A percentile compares a stretch with the other conserved stretches of the same genome.
These are phyloP conservation scores for Coemansia sp. DNA, from an alignment of 192 early-diverging fungal species.

Conservation along the genomic window DNA sequence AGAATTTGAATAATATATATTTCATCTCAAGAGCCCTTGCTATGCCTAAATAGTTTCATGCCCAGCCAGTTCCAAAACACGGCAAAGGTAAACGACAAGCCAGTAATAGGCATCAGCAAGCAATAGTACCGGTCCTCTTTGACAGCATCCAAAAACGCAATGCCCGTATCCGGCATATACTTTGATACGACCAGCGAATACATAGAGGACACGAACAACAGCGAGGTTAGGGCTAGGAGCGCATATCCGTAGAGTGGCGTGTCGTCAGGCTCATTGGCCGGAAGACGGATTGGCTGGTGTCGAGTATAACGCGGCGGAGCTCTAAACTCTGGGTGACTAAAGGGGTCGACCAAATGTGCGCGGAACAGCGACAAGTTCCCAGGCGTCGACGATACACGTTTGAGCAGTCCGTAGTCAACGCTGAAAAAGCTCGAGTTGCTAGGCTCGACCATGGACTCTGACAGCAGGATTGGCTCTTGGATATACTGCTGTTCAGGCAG, in stretches of 20 bases:
- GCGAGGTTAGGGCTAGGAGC: conserved; percentile 62
- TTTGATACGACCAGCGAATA: conserved; percentile 71
- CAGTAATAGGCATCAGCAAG: conserved; percentile 78
- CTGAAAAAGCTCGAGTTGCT: conserved; percentile 18
- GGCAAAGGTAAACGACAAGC: conserved; percentile 73
- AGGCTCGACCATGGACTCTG: conserved; percentile 9
- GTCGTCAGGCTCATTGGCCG: conserved; percentile 65
- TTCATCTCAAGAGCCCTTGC: conserved; percentile 47
- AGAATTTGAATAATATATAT: neutral
- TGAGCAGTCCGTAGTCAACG: conserved; percentile 29
- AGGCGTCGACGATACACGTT: conserved; percentile 51
- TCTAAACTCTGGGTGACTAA: conserved; percentile 53
- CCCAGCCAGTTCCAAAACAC: conserved; percentile 95
- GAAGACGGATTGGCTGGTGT: conserved; percentile 60
- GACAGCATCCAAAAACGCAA: conserved; percentile 70
- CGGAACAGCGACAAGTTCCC: conserved; percentile 54
- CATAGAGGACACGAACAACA: conserved; percentile 64
- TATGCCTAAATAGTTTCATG: conserved; percentile 92
- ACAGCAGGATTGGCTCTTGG: conserved; percentile 6
- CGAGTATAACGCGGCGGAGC: conserved; percentile 60
- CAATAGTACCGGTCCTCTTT: conserved; percentile 83
- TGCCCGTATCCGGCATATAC: conserved; percentile 70
- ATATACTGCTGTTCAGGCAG: neutral
- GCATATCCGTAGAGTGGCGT: conserved; percentile 71
- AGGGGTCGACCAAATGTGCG: conserved; percentile 45